Conservation (phyloP, 495 filamentous ascomycete genomes). For the Hypoxylon subgilvum region DNA sequence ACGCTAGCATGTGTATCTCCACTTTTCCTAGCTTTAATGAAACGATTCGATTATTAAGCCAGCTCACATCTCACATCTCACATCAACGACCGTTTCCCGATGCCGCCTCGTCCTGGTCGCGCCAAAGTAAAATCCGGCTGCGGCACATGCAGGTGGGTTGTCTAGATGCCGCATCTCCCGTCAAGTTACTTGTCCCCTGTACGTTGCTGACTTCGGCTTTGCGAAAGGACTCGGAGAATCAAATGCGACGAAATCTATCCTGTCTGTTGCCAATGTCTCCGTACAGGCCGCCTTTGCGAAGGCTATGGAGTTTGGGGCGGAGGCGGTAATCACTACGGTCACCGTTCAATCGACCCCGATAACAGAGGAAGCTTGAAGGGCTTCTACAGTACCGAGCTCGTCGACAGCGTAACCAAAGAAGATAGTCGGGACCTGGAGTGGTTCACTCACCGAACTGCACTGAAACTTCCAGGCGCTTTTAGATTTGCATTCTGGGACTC, state of each 20-base stretch:
- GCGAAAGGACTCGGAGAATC: conserved; percentile 52
- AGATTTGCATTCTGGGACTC: conserved; percentile 54
- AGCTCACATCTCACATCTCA: too few species aligned
- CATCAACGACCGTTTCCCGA: too few species aligned
- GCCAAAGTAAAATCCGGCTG: conserved; percentile 57
- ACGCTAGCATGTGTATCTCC: too few species aligned
- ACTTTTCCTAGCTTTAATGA: too few species aligned
- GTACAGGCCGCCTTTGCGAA: conserved; percentile 63
- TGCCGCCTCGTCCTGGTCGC: conserved; percentile 6
- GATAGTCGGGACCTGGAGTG: conserved; percentile 46
- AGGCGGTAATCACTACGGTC: conserved; percentile 44
- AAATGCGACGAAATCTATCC: conserved; percentile 66
- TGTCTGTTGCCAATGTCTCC: conserved; percentile 59
- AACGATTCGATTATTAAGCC: too few species aligned
- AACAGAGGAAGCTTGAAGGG: neutral
- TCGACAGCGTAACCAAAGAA: conserved; percentile 25
- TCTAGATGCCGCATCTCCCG: neutral
- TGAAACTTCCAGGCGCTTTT: conserved; percentile 55
- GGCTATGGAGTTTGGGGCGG: conserved; percentile 63
- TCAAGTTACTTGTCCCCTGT: too few species aligned
- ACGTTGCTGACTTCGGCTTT: conserved; percentile 12
- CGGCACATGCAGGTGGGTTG: conserved; percentile 59
- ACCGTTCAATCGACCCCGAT: conserved; percentile 12
- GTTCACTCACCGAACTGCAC: conserved; percentile 50
- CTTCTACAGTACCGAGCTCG: conserved; percentile 13